Evolutionary conservation across 2,329 filamentous ascomycete genomes (phyloP).

Genomic region (Xylariomycetidae sp.): DNA sequence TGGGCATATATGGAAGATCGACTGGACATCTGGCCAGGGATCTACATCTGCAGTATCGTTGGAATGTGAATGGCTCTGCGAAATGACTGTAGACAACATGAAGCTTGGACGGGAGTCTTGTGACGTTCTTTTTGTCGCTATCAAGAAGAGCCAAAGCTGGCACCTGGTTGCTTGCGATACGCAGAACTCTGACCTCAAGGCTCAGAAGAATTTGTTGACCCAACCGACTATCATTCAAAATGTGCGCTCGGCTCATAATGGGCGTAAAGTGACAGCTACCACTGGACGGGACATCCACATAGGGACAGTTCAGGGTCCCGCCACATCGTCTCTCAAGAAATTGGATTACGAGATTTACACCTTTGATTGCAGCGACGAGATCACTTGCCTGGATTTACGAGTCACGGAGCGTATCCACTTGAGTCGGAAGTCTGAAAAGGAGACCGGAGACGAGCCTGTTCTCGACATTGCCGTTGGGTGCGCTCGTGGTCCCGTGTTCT

Average conservation of each 20-base stretch:
- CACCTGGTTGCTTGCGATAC: constrained; percentile 44
- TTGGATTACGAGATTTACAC: constrained; percentile 53
- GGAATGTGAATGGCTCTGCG: constrained; percentile 39
- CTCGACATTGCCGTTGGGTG: constrained; percentile 79
- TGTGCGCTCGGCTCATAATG: constrained; percentile 48
- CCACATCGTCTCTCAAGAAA: constrained; percentile 30
- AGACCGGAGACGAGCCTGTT: constrained; percentile 27
- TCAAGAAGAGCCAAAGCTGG: constrained; percentile 35
- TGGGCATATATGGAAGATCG: constrained; percentile 51
- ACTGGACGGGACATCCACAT: constrained; percentile 54
- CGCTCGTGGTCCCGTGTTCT: constrained; percentile 68
- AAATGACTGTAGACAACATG: constrained; percentile 39
- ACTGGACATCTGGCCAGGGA: constrained; percentile 51
- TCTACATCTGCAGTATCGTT: constrained; percentile 38
- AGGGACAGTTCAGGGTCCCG: constrained; percentile 39
- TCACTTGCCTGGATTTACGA: constrained; percentile 64
- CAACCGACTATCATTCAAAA: constrained; percentile 37
- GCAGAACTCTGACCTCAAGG: constrained; percentile 21
- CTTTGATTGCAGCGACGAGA: constrained; percentile 56
- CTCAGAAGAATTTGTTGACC: constrained; percentile 32
- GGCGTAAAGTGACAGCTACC: constrained; percentile 54
- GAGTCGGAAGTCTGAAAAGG: constrained; percentile 25
- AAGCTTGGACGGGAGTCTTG: constrained; percentile 27
- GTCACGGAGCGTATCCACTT: constrained; percentile 29
- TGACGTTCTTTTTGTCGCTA: constrained; percentile 45